Conservation (phyloP, 345 rosid genomes). For the Euphorbia tirucalli region DNA sequence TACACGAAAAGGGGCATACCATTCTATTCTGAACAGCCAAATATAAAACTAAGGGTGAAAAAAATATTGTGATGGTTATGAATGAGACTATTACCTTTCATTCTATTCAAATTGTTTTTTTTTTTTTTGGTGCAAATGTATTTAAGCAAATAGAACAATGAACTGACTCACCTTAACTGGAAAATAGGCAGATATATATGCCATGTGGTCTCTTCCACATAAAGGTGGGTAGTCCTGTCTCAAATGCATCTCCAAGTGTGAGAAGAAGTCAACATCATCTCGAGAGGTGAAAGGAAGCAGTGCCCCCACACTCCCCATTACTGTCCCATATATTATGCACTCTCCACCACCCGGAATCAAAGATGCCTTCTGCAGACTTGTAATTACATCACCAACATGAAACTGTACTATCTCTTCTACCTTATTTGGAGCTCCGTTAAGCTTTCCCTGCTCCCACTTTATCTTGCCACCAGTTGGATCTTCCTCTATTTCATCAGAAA, state of each 20-base stretch:
- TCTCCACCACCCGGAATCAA: constrained; percentile 95
- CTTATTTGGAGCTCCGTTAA: constrained; percentile 96
- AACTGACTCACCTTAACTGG: constrained; percentile 73
- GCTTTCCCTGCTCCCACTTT: constrained; percentile 98
- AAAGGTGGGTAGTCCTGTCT: constrained; percentile 97
- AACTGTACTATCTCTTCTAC: constrained; percentile 94
- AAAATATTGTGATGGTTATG: neutral
- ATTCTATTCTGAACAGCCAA: neutral
- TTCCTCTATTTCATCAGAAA: constrained; percentile 95
- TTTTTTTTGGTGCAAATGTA: neutral
- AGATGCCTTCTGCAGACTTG: constrained; percentile 84
- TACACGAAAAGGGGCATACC: neutral
- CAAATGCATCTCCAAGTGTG: constrained; percentile 97
- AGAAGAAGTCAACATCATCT: constrained; percentile 95
- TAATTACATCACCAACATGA: constrained; percentile 83
- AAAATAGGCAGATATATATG: constrained; percentile 90
- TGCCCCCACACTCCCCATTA: constrained; percentile 94
- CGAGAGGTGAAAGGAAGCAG: constrained; percentile 88
- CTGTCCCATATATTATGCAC: constrained; percentile 82
- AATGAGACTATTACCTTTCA: neutral
- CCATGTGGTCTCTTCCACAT: constrained; percentile 87
- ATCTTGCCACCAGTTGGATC: constrained; percentile 98
- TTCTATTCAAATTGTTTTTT: neutral
- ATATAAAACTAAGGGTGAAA: neutral
- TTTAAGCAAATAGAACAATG: neutral